phyloP scores from a whole-genome alignment of 305 asterid species.

The Plantago lanceolata region DNA sequence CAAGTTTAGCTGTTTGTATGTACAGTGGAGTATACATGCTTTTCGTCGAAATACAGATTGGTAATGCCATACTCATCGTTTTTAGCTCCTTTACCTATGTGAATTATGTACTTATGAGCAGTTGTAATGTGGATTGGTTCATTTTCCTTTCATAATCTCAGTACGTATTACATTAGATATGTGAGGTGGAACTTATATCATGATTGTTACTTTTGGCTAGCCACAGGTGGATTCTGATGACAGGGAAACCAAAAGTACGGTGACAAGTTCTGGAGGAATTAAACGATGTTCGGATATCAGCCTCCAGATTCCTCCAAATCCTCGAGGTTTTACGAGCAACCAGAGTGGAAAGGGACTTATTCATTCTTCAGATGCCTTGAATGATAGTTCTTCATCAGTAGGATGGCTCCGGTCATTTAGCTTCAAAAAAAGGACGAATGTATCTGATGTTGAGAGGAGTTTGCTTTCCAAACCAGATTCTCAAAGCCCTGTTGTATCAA shows the following conservation, averaged over 20 bases:
- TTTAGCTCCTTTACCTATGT: neutral
- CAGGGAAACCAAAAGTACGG: constrained; percentile 28
- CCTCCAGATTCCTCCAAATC: constrained; percentile 75
- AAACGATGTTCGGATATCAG: constrained; percentile 42
- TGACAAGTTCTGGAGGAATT: constrained; percentile 32
- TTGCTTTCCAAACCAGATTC: constrained; percentile 63
- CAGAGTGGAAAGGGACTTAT: constrained; percentile 41
- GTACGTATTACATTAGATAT: constrained; percentile 9
- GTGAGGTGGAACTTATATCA: constrained; percentile 10
- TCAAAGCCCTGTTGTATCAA: constrained; percentile 49
- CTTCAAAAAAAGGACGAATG: constrained; percentile 50
- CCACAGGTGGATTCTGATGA: constrained; percentile 43
- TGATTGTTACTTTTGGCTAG: neutral
- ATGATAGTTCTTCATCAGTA: constrained; percentile 35
- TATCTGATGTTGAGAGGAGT: constrained; percentile 60
- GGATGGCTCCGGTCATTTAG: constrained; percentile 58
- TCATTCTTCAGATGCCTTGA: constrained; percentile 41
- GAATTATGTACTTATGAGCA: constrained; percentile 7
- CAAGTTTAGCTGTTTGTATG: too few relatives aligned
- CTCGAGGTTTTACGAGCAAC: constrained; percentile 32
- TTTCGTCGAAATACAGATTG: neutral
- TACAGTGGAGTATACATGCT: neutral
- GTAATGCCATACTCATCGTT: neutral
- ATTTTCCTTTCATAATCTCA: neutral
- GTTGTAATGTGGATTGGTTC: neutral